These are phyloP conservation scores for Silene latifolia DNA, from an alignment of 148 eudicot genomes.

Conservation along the genomic window DNA sequence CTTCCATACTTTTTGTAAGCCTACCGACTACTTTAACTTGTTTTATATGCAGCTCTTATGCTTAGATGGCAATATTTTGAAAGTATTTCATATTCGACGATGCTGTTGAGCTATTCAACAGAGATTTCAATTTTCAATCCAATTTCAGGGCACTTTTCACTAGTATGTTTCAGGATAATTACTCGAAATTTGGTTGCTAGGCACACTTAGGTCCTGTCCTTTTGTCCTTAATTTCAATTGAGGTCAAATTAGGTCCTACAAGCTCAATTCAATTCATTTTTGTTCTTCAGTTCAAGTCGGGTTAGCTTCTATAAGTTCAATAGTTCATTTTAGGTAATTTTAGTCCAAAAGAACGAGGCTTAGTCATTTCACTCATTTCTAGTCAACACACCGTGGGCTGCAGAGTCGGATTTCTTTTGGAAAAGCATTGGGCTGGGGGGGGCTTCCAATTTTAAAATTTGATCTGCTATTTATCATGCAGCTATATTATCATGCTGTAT, in stretches of 20 bases:
- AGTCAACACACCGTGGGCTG: too few relatives aligned
- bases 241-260: background rate
- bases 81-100: background rate
- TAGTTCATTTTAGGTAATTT: too few relatives aligned
- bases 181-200: background rate
- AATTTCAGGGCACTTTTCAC: background rate
- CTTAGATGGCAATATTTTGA: background rate
- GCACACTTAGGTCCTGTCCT: background rate
- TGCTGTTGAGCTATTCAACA: background rate
- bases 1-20: constrained; percentile 85
- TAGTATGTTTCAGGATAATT: constrained; percentile 4
- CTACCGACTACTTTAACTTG: background rate
- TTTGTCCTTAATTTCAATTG: background rate
- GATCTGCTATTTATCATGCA: constrained; percentile 7
- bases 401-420: too few relatives aligned
- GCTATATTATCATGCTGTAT: background rate
- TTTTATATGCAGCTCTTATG: background rate
- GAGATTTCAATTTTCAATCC: too few relatives aligned
- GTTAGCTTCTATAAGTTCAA: too few relatives aligned
- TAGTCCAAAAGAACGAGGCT: background rate
- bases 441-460: too few relatives aligned
- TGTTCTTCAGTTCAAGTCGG: too few relatives aligned
- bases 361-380: too few relatives aligned
- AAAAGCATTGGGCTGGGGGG: too few relatives aligned
- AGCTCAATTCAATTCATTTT: background rate